Conservation (phyloP, 1,139 yeast species). For the Debaryomycetaceae sp. region DNA sequence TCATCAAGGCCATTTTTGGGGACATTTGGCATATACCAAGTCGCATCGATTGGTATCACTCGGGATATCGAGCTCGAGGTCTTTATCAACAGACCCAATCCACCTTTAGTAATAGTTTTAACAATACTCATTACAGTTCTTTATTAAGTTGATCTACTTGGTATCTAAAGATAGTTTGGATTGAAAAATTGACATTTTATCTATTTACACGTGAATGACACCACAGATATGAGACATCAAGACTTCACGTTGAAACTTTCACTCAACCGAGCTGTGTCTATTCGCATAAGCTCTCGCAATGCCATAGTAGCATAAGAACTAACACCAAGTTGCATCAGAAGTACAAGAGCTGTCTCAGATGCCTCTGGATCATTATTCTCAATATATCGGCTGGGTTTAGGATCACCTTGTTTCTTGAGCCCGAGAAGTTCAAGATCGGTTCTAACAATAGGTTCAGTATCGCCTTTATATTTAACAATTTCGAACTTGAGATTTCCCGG, state of each 20-base stretch:
- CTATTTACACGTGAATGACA: too few relatives aligned
- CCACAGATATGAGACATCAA: background rate
- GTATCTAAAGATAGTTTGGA: background rate
- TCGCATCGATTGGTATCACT: constrained; percentile 75
- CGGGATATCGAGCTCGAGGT: constrained; percentile 20
- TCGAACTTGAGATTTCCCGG: constrained; percentile 66
- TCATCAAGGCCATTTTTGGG: constrained; percentile 60
- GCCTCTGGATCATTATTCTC: constrained; percentile 39
- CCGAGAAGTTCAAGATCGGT: constrained; percentile 74
- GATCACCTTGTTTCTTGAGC: constrained; percentile 32
- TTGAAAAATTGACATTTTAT: too few relatives aligned
- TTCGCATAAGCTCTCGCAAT: constrained; percentile 82
- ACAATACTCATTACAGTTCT: constrained; percentile 4
- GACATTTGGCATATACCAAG: constrained; percentile 87
- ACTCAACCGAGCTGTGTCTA: constrained; percentile 64
- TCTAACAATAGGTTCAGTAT: constrained; percentile 67
- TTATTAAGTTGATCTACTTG: too few relatives aligned
- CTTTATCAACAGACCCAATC: constrained; percentile 16
- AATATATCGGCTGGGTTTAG: constrained; percentile 18
- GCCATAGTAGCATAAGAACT: constrained; percentile 99
- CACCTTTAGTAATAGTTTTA: constrained; percentile 18
- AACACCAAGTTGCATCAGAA: constrained; percentile 75
- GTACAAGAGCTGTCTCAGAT: constrained; percentile 62
- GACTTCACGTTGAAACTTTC: constrained; percentile 14
- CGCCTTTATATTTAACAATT: constrained; percentile 57